Conservation (phyloP, 2,329 filamentous ascomycete species). For the Thielaviopsis euricoi region DNA sequence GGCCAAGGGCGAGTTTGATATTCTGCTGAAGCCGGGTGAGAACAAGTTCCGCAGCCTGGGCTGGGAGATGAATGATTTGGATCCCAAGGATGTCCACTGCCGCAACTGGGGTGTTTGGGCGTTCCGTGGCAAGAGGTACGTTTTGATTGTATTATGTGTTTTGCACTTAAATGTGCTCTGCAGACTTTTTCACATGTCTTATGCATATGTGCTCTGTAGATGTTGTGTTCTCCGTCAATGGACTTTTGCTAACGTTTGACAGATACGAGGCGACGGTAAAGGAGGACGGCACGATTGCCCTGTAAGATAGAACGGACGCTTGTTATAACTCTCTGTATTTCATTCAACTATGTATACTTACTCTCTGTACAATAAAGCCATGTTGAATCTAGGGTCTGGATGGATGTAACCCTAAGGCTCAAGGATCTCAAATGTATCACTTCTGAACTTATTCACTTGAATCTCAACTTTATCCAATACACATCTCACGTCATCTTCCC, state of each 20-base stretch:
- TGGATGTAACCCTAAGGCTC: no score
- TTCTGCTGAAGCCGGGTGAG: constrained; percentile 81
- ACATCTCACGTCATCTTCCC: no score
- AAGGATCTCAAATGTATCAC: no score
- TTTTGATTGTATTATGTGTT: constrained; percentile 10
- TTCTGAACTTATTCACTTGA: no score
- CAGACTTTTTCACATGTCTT: no score
- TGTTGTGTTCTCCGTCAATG: no score
- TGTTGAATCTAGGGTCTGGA: no score
- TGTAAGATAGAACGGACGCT: constrained; percentile 7
- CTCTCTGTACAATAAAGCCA: no score
- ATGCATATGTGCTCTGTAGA: no score
- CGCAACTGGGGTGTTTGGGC: constrained; percentile 97
- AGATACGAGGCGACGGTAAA: constrained; percentile 49
- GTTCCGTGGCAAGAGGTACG: constrained; percentile 89
- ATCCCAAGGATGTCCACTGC: constrained; percentile 83
- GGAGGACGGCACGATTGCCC: constrained; percentile 18
- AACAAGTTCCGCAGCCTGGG: constrained; percentile 84
- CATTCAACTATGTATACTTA: not conserved
- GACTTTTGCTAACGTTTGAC: constrained; percentile 18
- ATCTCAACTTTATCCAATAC: no score
- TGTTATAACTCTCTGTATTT: not conserved
- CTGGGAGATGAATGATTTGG: constrained; percentile 94
- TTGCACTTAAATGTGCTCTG: no score
- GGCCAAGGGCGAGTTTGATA: constrained; percentile 76